Percentiles rank a stretch among this genome's conserved stretches.
Conservation (phyloP, 2,329 filamentous ascomycete genomes). For the Arthrinium puccinioides region DNA sequence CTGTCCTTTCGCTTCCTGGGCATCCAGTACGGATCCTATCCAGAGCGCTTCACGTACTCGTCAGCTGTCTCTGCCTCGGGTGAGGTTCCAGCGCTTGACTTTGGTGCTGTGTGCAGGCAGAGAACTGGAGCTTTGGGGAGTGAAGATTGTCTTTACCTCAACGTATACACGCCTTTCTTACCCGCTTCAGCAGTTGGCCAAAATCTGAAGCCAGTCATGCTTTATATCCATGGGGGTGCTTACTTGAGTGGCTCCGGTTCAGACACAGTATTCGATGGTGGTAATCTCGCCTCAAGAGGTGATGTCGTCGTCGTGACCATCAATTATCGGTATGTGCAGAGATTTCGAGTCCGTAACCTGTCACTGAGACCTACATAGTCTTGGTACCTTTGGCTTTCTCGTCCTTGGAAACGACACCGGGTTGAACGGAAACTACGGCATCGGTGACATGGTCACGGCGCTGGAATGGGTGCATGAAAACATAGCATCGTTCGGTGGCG, state of each 20-base stretch:
- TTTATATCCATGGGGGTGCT: constrained; percentile 44
- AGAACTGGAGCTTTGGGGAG: constrained; percentile 19
- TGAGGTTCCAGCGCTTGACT: constrained; percentile 26
- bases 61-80: constrained; percentile 24
- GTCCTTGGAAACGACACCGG: not conserved
- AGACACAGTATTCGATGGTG: constrained; percentile 38
- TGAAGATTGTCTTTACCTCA: constrained; percentile 41
- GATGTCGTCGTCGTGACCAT: constrained; percentile 52
- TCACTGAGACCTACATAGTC: not conserved
- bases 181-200: constrained; percentile 17
- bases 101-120: constrained; percentile 32
- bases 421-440: constrained; percentile 10
- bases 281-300: constrained; percentile 49
- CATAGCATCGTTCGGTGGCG: constrained; percentile 13
- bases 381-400: not conserved
- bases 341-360: not conserved
- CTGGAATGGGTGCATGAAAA: constrained; percentile 13
- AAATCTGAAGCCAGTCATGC: constrained; percentile 25
- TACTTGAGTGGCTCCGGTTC: constrained; percentile 40
- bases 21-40: constrained; percentile 36
- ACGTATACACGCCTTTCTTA: constrained; percentile 35
- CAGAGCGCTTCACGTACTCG: constrained; percentile 37
- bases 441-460: constrained; percentile 11
- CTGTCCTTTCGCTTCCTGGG: constrained; percentile 31
- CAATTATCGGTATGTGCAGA: constrained; percentile 42